Evolutionary conservation across 257 asterid species (phyloP).

Genomic region (Cruciata laevipes): DNA sequence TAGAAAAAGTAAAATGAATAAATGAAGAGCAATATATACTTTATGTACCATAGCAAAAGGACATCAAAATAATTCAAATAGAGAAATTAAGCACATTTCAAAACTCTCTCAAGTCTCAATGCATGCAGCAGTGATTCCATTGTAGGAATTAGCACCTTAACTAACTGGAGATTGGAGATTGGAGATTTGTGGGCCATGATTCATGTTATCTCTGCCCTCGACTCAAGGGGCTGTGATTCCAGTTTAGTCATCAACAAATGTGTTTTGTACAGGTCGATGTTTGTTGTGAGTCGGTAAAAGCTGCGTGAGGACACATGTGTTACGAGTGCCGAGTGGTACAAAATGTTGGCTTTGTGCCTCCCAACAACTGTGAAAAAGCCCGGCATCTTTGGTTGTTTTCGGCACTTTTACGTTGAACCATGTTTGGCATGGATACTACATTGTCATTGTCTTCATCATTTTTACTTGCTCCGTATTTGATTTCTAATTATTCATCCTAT

Average conservation of each 20-base stretch:
- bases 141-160: neutral
- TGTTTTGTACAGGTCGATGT: neutral
- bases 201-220: neutral
- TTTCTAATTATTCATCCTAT: neutral
- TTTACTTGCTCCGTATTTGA: neutral
- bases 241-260: neutral
- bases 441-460: constrained; percentile 2
- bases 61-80: too few relatives aligned
- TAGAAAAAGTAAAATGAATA: too few relatives aligned
- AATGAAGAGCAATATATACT: too few relatives aligned
- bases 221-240: neutral
- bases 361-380: neutral
- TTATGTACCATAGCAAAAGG: too few relatives aligned
- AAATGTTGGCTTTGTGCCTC: neutral
- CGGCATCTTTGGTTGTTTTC: neutral
- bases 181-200: constrained; percentile 1
- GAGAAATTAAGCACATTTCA: too few relatives aligned
- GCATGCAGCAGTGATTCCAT: too few relatives aligned
- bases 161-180: neutral
- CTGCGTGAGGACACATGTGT: neutral
- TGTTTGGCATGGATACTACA: constrained; percentile 18
- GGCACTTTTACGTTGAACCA: neutral
- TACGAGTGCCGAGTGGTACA: neutral
- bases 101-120: too few relatives aligned
- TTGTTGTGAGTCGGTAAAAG: neutral